phyloP scores from a whole-genome alignment of 352 stramenopile species.

The Pythium guiyangense region DNA sequence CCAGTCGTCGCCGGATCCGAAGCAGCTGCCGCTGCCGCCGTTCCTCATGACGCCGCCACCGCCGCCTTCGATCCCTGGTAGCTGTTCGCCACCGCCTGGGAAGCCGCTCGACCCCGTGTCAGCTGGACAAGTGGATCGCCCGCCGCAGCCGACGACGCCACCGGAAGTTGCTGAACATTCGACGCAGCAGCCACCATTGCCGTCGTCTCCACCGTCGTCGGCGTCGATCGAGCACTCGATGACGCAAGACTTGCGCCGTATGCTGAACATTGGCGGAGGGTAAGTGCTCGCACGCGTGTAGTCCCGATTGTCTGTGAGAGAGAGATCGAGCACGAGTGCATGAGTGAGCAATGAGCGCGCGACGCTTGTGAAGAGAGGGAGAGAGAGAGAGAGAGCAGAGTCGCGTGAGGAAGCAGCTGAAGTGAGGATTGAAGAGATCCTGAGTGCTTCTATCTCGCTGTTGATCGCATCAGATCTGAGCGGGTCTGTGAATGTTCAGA shows the following conservation, averaged over 20 bases:
- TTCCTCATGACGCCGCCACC: constrained; percentile 38
- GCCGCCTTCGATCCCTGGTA: constrained; percentile 15
- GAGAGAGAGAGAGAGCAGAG: too few relatives aligned
- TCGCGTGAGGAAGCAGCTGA: too few relatives aligned
- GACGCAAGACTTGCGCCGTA: constrained; percentile 70
- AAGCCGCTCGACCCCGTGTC: constrained; percentile 5
- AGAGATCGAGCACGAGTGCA: neutral
- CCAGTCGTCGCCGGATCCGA: constrained; percentile 73
- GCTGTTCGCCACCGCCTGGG: constrained; percentile 16
- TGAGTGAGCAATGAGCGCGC: too few relatives aligned
- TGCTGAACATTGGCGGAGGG: constrained; percentile 73
- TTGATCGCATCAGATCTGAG: too few relatives aligned
- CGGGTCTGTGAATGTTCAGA: too few relatives aligned
- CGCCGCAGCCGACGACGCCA: constrained; percentile 30
- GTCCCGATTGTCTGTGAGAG: too few relatives aligned
- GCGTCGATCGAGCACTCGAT: constrained; percentile 65
- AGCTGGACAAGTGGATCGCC: constrained; percentile 8
- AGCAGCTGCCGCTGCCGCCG: constrained; percentile 66
- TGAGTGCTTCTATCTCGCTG: too few relatives aligned
- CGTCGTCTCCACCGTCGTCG: neutral
- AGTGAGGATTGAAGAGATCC: too few relatives aligned
- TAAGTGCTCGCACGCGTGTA: constrained; percentile 10
- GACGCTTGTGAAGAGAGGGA: too few relatives aligned
- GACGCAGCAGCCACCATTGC: neutral
- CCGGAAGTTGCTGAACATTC: constrained; percentile 7